Percentiles rank a stretch among this genome's conserved stretches.
Conservation (phyloP, 495 filamentous ascomycete genomes). For the Lineolata rhizophorae region DNA sequence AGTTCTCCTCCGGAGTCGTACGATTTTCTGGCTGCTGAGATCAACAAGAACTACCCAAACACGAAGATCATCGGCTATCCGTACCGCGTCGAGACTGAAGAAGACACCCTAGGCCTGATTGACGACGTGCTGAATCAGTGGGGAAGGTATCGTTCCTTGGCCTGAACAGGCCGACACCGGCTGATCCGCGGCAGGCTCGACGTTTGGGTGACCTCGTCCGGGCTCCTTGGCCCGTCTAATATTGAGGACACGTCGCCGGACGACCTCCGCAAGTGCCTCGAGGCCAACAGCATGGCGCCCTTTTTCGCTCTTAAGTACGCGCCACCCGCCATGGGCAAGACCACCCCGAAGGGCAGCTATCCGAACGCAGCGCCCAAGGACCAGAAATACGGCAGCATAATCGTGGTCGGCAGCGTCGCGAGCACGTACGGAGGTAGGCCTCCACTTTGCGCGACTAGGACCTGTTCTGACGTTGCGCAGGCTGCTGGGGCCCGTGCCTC, state of each 20-base stretch:
- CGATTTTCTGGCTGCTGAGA: slow-evolving; percentile 13
- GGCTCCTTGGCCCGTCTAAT: slow-evolving; percentile 31
- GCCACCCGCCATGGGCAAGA: slow-evolving; percentile 38
- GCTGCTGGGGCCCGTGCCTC: slow-evolving; percentile 32
- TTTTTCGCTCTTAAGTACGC: slow-evolving; percentile 43
- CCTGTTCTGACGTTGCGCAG: too few relatives aligned
- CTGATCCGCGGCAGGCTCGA: slow-evolving; percentile 22
- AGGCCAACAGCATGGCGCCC: slow-evolving; percentile 33
- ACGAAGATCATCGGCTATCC: slow-evolving; percentile 37
- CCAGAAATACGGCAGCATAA: slow-evolving; percentile 33
- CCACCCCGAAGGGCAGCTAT: slow-evolving; percentile 26
- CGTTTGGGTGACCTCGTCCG: slow-evolving; percentile 33
- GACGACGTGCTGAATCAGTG: slow-evolving; percentile 37
- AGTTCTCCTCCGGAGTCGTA: slow-evolving; percentile 13
- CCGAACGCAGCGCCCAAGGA: slow-evolving; percentile 36
- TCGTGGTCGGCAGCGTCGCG: slow-evolving; percentile 32
- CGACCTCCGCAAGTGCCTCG: slow-evolving; percentile 31
- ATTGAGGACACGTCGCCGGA: slow-evolving; percentile 29
- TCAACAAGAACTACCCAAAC: slow-evolving; percentile 23
- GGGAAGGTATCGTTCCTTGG: slow-evolving; percentile 24
- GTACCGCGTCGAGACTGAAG: slow-evolving; percentile 29
- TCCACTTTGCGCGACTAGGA: too few relatives aligned
- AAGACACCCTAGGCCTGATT: slow-evolving; percentile 34
- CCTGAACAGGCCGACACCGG: too few relatives aligned
- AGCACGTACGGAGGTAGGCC: slow-evolving; percentile 34